These are phyloP conservation scores for Auricularia heimuer DNA, from an alignment of 768 basidiomycete species.

Conservation along the genomic window DNA sequence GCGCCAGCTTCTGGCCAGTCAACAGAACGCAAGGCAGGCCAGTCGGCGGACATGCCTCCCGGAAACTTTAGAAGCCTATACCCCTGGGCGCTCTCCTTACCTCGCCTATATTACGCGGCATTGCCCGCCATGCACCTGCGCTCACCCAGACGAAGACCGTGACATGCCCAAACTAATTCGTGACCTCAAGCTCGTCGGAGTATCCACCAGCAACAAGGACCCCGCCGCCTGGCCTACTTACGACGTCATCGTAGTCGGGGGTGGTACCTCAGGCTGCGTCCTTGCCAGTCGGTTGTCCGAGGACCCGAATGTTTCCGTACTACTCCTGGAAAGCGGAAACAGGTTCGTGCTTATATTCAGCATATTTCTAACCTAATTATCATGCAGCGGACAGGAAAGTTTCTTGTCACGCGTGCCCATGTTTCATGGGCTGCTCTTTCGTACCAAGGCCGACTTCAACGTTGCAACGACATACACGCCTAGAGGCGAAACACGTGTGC, in stretches of 20 bases:
- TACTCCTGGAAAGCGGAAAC: constrained; percentile 21
- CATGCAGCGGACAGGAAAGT: background rate
- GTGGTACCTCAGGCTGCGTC: constrained; percentile 30
- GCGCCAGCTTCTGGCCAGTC: too few species aligned
- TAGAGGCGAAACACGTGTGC: constrained; percentile 41
- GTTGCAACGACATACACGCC: constrained; percentile 35
- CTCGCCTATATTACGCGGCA: too few species aligned
- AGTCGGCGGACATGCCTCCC: too few species aligned
- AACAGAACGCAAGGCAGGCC: too few species aligned
- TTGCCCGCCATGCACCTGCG: too few species aligned
- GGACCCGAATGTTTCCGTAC: constrained; percentile 22
- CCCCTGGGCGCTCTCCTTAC: too few species aligned
- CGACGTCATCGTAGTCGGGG: constrained; percentile 20
- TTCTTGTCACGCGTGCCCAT: background rate
- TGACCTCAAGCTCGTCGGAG: background rate
- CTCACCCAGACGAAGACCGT: too few species aligned
- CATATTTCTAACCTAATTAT: background rate
- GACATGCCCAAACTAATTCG: background rate
- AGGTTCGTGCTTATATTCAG: background rate
- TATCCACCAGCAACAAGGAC: background rate
- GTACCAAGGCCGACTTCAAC: constrained; percentile 33
- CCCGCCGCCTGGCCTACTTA: constrained; percentile 7
- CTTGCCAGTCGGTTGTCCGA: constrained; percentile 28
- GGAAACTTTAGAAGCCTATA: too few species aligned
- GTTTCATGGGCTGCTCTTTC: constrained; percentile 25